These are phyloP conservation scores for Penicillium canariense DNA, from an alignment of 495 filamentous ascomycete species.

Conservation along the genomic window DNA sequence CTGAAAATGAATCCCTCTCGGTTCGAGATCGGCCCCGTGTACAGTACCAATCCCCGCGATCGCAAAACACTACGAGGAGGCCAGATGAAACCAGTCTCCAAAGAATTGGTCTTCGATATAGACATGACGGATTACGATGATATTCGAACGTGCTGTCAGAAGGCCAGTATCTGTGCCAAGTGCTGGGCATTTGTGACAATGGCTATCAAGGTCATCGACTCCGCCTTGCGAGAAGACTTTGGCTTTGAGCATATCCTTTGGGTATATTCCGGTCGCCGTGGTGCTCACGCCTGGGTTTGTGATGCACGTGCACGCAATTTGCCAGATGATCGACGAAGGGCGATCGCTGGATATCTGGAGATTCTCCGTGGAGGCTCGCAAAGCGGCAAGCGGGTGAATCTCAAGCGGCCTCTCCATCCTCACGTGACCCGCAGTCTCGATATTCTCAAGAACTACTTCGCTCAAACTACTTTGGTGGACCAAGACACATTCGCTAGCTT, in stretches of 20 bases:
- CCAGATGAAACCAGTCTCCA: constrained; percentile 72
- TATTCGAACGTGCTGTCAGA: constrained; percentile 89
- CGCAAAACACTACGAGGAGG: constrained; percentile 72
- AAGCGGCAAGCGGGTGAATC: constrained; percentile 82
- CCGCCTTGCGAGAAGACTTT: constrained; percentile 85
- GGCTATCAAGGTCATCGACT: constrained; percentile 91
- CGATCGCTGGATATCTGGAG: constrained; percentile 85
- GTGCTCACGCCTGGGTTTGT: constrained; percentile 98
- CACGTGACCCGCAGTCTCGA: constrained; percentile 85
- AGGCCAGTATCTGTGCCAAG: constrained; percentile 88
- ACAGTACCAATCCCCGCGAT: constrained; percentile 88
- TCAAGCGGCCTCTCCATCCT: constrained; percentile 84
- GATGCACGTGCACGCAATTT: constrained; percentile 79
- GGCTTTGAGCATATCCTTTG: constrained; percentile 95
- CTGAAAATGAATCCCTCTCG: constrained; percentile 81
- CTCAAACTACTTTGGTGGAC: constrained; percentile 69
- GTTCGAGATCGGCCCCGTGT: constrained; percentile 97
- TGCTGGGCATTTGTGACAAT: constrained; percentile 98
- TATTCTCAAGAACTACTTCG: constrained; percentile 75
- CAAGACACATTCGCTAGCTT: constrained; percentile 80
- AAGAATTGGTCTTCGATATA: constrained; percentile 98
- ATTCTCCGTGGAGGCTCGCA: constrained; percentile 78
- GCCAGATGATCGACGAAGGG: constrained; percentile 77
- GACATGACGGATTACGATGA: constrained; percentile 99
- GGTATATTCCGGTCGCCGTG: constrained; percentile 96